Conservation (phyloP, 2,329 filamentous ascomycete genomes). For the Alternaria viburni region DNA sequence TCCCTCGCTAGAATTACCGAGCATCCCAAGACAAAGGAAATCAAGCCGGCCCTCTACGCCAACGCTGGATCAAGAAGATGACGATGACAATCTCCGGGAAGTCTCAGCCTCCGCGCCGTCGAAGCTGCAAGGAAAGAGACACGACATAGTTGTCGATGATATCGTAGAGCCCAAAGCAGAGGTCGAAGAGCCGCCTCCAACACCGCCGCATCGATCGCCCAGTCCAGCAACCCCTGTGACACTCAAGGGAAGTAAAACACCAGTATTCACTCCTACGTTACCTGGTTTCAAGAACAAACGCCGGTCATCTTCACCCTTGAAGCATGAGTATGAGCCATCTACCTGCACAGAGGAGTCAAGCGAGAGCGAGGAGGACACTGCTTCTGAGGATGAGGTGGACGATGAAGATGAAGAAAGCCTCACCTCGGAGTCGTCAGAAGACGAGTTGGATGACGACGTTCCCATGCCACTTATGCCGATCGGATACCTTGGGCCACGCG, state of each 20-base stretch:
- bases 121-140: slow-evolving; percentile 35
- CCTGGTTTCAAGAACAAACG: slow-evolving; percentile 61
- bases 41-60: slow-evolving; percentile 49
- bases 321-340: slow-evolving; percentile 96
- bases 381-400: slow-evolving; percentile 50
- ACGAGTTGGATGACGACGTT: slow-evolving; percentile 61
- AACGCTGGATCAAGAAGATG: slow-evolving; percentile 22
- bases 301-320: slow-evolving; percentile 87
- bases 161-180: slow-evolving; percentile 15
- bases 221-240: slow-evolving; percentile 57
- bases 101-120: slow-evolving; percentile 36
- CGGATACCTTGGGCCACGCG: slow-evolving; percentile 25
- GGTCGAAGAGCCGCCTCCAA: slow-evolving; percentile 46
- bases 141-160: slow-evolving; percentile 20
- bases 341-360: slow-evolving; percentile 68
- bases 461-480: slow-evolving; percentile 48
- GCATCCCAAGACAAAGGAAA: slow-evolving; percentile 53
- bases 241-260: slow-evolving; percentile 52
- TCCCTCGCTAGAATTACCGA: slow-evolving; percentile 54
- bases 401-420: slow-evolving; percentile 58
- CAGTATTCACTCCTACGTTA: slow-evolving; percentile 57
- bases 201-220: slow-evolving; percentile 61
- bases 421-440: slow-evolving; percentile 61
- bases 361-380: slow-evolving; percentile 62
- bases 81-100: slow-evolving; percentile 18